Conservation (phyloP, 495 filamentous ascomycete species). For the Zalerion maritima region DNA sequence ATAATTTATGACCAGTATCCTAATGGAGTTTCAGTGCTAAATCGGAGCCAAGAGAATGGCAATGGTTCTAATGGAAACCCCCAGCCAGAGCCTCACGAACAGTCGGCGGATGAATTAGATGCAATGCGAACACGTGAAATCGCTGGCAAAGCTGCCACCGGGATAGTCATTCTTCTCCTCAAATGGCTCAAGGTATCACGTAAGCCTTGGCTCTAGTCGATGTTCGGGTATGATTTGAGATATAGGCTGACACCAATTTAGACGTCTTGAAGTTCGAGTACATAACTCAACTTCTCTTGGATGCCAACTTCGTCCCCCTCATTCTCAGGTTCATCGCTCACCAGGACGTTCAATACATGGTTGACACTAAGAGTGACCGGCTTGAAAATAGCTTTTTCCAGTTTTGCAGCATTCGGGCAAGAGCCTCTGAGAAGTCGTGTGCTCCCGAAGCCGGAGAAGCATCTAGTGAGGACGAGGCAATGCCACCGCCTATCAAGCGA, state of each 20-base stretch:
- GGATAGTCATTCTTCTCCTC: slow-evolving; percentile 64
- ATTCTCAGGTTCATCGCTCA: slow-evolving; percentile 85
- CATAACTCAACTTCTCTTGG: slow-evolving; percentile 78
- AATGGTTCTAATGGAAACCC: slow-evolving; percentile 15
- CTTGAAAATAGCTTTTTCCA: slow-evolving; percentile 82
- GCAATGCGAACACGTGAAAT: slow-evolving; percentile 71
- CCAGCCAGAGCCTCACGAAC: slow-evolving; percentile 25
- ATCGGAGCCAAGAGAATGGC: slow-evolving; percentile 13
- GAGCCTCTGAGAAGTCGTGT: slow-evolving; percentile 9
- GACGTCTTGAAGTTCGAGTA: slow-evolving; percentile 95
- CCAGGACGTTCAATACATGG: slow-evolving; percentile 76
- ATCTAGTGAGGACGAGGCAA: slow-evolving; percentile 53
- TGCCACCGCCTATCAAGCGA: slow-evolving; percentile 63
- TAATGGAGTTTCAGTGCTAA: slow-evolving; percentile 19
- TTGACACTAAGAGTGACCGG: slow-evolving; percentile 73
- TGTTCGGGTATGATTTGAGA: neutral
- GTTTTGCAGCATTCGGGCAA: slow-evolving; percentile 52
- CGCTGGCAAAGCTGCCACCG: slow-evolving; percentile 77
- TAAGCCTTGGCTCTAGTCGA: slow-evolving; percentile 28
- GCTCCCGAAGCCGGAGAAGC: slow-evolving; percentile 10
- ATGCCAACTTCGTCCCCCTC: slow-evolving; percentile 85
- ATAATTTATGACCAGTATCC: too few relatives aligned
- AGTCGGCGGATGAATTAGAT: slow-evolving; percentile 57
- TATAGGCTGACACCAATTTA: slow-evolving; percentile 25
- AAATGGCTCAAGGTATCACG: slow-evolving; percentile 97